Conservation (phyloP, 345 rosid genomes). For the Dovyalis caffra region DNA sequence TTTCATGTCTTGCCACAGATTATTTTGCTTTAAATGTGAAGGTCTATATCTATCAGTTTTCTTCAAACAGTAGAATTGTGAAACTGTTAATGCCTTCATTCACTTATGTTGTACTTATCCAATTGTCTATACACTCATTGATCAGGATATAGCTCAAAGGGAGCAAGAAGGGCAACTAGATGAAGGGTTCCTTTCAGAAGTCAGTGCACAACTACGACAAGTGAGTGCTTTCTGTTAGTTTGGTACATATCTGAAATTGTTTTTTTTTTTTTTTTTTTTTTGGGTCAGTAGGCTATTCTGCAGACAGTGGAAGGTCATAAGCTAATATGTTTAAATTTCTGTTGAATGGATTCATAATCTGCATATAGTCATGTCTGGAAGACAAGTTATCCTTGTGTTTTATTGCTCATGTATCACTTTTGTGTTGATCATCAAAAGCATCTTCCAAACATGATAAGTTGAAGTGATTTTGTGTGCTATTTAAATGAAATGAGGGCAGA, state of each 20-base stretch:
- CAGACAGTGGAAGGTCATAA: slow-evolving; percentile 1
- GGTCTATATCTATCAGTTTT: slow-evolving; percentile 2
- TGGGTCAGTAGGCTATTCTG: slow-evolving; percentile 3
- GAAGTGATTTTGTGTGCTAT: neutral
- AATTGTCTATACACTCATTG: slow-evolving; percentile 1
- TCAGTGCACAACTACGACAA: slow-evolving; percentile 82
- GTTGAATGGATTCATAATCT: neutral
- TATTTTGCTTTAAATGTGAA: neutral
- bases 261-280: slow-evolving; percentile 7
- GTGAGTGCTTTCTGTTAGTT: slow-evolving; percentile 34
- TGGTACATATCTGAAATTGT: neutral
- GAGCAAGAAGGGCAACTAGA: slow-evolving; percentile 80
- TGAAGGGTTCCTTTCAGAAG: slow-evolving; percentile 93
- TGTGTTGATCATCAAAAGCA: neutral
- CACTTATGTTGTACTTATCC: neutral
- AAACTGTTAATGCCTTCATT: neutral
- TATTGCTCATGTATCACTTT: too few species aligned
- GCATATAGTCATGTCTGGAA: neutral
- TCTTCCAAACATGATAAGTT: neutral
- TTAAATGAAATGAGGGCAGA: neutral
- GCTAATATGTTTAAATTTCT: slow-evolving; percentile 2
- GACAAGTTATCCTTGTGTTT: too few species aligned
- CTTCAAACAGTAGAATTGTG: neutral
- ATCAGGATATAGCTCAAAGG: slow-evolving; percentile 63
- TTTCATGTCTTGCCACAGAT: neutral